Conservation (phyloP, 257 asterid species). For the Handroanthus guayacan region DNA sequence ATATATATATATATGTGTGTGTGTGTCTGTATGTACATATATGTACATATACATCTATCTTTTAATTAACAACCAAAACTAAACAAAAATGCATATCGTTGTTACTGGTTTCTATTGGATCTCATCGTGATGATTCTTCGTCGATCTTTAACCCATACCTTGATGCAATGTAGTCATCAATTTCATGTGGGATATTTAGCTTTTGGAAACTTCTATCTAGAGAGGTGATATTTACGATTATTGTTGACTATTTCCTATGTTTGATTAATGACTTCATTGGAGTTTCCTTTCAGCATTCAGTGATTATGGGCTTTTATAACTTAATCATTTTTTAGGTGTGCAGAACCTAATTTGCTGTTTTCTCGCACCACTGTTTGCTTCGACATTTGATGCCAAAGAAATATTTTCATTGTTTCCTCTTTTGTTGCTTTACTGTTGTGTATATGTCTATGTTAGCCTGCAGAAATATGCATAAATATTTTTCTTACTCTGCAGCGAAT, state of each 20-base stretch:
- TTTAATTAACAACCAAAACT: background rate
- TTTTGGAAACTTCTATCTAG: background rate
- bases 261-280: background rate
- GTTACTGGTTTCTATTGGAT: constrained; percentile 11
- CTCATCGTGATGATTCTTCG: background rate
- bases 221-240: background rate
- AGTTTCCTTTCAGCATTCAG: constrained; percentile 1
- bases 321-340: background rate
- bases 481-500: background rate
- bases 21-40: too few species aligned
- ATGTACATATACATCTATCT: too few species aligned
- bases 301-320: background rate
- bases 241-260: background rate
- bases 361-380: background rate
- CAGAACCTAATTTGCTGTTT: background rate
- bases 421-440: background rate
- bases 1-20: background rate
- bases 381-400: constrained; percentile 9
- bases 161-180: constrained; percentile 2
- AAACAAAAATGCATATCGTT: background rate
- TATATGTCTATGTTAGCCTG: background rate
- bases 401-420: background rate
- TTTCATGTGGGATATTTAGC: background rate
- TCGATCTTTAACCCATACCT: background rate
- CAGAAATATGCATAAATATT: background rate